These are phyloP conservation scores for Globisporangium spinosum DNA, from an alignment of 352 stramenopile species.

Conservation along the genomic window DNA sequence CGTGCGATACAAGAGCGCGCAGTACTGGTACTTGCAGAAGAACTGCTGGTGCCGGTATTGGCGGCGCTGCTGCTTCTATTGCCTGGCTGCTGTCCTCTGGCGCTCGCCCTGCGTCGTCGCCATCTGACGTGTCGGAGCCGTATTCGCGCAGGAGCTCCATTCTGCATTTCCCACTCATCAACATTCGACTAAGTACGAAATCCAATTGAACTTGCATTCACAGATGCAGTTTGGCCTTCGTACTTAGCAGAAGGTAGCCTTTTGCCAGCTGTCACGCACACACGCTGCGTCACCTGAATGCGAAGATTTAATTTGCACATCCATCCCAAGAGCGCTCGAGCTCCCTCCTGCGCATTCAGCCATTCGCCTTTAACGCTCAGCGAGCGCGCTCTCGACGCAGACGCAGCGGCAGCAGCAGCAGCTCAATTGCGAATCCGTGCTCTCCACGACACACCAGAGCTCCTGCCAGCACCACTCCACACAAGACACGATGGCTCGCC, in stretches of 20 bases:
- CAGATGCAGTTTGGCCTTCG: background rate
- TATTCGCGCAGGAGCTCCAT: slow-evolving; percentile 21
- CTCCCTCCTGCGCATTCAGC: background rate
- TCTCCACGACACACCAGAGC: background rate
- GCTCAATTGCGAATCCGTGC: slow-evolving; percentile 2
- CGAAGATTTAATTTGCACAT: slow-evolving; percentile 4
- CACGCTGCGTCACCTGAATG: background rate
- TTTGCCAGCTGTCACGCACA: background rate
- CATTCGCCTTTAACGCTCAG: background rate
- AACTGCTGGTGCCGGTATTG: background rate
- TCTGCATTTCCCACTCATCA: background rate
- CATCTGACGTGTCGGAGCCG: slow-evolving; percentile 8
- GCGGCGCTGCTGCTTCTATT: background rate
- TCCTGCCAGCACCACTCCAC: background rate
- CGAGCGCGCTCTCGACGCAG: background rate
- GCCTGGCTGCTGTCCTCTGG: background rate
- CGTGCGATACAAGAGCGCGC: background rate
- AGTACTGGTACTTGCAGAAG: background rate
- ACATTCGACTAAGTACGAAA: background rate
- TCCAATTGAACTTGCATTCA: background rate
- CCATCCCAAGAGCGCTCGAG: background rate
- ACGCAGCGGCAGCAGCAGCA: background rate
- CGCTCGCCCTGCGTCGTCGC: background rate
- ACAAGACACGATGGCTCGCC: background rate
- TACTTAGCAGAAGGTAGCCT: background rate